phyloP scores from a whole-genome alignment of 768 basidiomycete genomes.

The Pholiota microspora region DNA sequence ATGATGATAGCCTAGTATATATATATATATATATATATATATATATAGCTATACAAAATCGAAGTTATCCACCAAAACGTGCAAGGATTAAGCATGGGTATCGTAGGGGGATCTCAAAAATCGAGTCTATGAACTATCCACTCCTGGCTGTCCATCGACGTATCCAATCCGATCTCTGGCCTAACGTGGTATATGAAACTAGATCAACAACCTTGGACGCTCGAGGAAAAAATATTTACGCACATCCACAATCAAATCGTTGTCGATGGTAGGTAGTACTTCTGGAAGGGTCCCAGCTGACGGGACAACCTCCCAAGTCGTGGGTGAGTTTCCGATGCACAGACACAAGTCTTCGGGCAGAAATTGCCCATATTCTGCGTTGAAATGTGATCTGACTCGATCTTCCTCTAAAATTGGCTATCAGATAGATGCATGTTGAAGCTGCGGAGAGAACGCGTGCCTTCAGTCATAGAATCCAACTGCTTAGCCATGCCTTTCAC shows the following conservation, averaged over 20 bases:
- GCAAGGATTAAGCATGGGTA: too few species aligned
- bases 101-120: not conserved
- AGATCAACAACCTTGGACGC: not conserved
- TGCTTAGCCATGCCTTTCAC: slow-evolving; percentile 65
- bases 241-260: slow-evolving; percentile 58
- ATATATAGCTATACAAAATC: too few species aligned
- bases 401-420: slow-evolving; percentile 55
- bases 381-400: slow-evolving; percentile 62
- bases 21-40: too few species aligned
- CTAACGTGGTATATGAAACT: not conserved
- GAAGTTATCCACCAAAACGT: too few species aligned
- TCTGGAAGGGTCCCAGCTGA: slow-evolving; percentile 54
- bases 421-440: slow-evolving; percentile 4
- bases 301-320: slow-evolving; percentile 67
- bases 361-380: slow-evolving; percentile 67
- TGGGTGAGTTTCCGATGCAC: slow-evolving; percentile 72
- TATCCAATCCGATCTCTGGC: slow-evolving; percentile 23
- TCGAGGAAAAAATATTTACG: slow-evolving; percentile 5
- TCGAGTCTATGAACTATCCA: slow-evolving; percentile 14
- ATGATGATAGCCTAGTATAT: too few species aligned
- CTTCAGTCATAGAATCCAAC: slow-evolving; percentile 63
- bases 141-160: slow-evolving; percentile 15
- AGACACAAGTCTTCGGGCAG: slow-evolving; percentile 81
- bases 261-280: slow-evolving; percentile 58
- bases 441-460: slow-evolving; percentile 29